Conservation (phyloP, 768 basidiomycete species). For the Glaciozyma antarctica region DNA sequence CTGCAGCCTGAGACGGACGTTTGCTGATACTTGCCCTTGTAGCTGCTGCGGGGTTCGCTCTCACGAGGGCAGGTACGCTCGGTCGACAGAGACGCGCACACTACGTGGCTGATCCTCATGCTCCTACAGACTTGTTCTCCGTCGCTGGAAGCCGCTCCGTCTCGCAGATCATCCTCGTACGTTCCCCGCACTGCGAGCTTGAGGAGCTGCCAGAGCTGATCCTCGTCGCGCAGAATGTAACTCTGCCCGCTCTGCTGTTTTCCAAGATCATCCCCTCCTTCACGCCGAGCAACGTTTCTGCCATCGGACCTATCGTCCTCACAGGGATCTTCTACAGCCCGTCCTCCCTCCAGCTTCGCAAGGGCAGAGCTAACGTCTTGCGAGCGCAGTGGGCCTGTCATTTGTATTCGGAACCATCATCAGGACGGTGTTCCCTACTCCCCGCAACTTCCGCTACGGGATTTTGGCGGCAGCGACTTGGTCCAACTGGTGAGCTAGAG, state of each 20-base stretch:
- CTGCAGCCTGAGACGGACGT: neutral
- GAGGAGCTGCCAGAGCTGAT: neutral
- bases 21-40: neutral
- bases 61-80: neutral
- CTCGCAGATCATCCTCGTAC: conserved; percentile 1
- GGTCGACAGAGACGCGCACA: too few relatives aligned
- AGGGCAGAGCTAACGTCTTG: too few relatives aligned
- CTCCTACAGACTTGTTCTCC: neutral
- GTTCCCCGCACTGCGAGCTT: neutral
- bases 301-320: conserved; percentile 7
- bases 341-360: conserved; percentile 6
- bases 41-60: conserved; percentile 9
- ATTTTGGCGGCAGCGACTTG: conserved; percentile 60
- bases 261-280: conserved; percentile 23
- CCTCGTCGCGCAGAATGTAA: neutral
- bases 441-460: conserved; percentile 64
- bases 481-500: conserved; percentile 48
- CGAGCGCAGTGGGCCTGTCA: conserved; percentile 41
- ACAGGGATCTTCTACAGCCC: neutral
- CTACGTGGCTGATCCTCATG: too few relatives aligned
- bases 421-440: conserved; percentile 59
- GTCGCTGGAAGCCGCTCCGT: neutral
- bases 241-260: neutral
- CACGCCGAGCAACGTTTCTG: conserved; percentile 8
- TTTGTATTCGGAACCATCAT: neutral